Evolutionary conservation across 768 basidiomycete genomes (phyloP).

Genomic region (Pulveroboletus frians): DNA sequence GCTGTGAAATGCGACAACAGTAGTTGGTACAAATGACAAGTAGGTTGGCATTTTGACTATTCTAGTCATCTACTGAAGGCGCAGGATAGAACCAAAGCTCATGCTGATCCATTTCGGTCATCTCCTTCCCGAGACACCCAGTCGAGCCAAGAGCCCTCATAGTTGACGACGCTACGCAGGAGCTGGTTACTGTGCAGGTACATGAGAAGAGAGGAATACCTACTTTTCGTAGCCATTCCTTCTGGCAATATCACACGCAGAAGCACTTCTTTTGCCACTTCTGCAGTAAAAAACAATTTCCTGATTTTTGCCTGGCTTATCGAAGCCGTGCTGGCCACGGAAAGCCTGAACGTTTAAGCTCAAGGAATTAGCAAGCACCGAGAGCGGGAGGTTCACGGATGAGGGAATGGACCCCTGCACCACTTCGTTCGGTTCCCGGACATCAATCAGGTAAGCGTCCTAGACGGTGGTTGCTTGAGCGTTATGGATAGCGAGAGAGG

Average conservation of each 20-base stretch:
- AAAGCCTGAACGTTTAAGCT: conserved; percentile 53
- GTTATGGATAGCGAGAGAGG: not conserved
- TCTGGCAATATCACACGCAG: conserved; percentile 77
- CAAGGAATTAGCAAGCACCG: conserved; percentile 65
- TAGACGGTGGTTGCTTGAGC: conserved; percentile 28
- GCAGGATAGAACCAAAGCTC: not conserved
- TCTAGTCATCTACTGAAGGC: conserved; percentile 1
- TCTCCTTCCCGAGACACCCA: conserved; percentile 60
- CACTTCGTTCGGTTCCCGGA: conserved; percentile 91
- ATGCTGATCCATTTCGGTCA: conserved; percentile 27
- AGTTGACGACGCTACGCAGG: conserved; percentile 55
- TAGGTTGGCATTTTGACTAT: not conserved
- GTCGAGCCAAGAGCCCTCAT: conserved; percentile 84
- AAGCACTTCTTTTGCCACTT: conserved; percentile 77
- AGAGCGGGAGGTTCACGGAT: conserved; percentile 84
- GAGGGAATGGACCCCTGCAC: conserved; percentile 91
- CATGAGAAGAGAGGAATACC: conserved; percentile 21
- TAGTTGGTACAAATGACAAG: not conserved
- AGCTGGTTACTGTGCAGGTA: not conserved
- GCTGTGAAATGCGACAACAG: not conserved
- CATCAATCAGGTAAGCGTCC: conserved; percentile 77
- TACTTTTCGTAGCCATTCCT: conserved; percentile 80
- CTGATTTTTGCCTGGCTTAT: conserved; percentile 64
- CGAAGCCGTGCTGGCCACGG: conserved; percentile 61
- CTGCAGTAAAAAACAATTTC: conserved; percentile 89